These are phyloP conservation scores for Megacollybia platyphylla DNA, from an alignment of 1,284 basidiomycete genomes.

Conservation along the genomic window DNA sequence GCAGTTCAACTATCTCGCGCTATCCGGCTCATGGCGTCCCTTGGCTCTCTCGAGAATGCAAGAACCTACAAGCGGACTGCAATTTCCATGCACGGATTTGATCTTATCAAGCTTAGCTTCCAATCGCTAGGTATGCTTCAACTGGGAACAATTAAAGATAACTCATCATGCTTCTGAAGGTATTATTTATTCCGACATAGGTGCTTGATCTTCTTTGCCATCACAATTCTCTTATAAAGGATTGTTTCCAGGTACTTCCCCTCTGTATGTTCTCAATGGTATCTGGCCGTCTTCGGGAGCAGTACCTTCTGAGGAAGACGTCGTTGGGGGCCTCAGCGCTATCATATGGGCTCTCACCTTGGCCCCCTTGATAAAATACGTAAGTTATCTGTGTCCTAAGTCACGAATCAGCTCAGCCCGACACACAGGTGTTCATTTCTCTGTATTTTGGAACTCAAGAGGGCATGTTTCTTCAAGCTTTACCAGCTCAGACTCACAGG, in stretches of 20 bases:
- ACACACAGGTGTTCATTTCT: conserved; percentile 35
- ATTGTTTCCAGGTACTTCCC: conserved; percentile 28
- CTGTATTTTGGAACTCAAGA: conserved; percentile 46
- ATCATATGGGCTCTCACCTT: conserved; percentile 55
- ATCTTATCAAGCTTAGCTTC: conserved; percentile 18
- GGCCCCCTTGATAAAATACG: conserved; percentile 57
- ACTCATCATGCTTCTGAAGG: conserved; percentile 18
- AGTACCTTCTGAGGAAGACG: conserved; percentile 40
- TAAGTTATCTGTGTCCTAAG: conserved; percentile 15
- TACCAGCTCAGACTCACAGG: background rate
- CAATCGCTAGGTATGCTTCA: conserved; percentile 22
- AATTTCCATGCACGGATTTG: conserved; percentile 18
- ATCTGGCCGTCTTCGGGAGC: conserved; percentile 39
- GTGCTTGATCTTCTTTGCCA: conserved; percentile 3
- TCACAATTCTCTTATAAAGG: background rate
- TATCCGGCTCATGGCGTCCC: background rate
- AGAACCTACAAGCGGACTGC: conserved; percentile 13
- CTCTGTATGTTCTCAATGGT: conserved; percentile 52
- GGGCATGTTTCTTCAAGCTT: conserved; percentile 18
- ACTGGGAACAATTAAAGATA: background rate
- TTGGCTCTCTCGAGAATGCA: background rate
- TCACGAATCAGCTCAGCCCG: background rate
- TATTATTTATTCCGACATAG: conserved; percentile 58
- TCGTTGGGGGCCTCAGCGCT: conserved; percentile 47
- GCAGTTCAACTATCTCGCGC: background rate